Evolutionary conservation across 352 stramenopile genomes (phyloP).

Genomic region (Phytophthora syringae): DNA sequence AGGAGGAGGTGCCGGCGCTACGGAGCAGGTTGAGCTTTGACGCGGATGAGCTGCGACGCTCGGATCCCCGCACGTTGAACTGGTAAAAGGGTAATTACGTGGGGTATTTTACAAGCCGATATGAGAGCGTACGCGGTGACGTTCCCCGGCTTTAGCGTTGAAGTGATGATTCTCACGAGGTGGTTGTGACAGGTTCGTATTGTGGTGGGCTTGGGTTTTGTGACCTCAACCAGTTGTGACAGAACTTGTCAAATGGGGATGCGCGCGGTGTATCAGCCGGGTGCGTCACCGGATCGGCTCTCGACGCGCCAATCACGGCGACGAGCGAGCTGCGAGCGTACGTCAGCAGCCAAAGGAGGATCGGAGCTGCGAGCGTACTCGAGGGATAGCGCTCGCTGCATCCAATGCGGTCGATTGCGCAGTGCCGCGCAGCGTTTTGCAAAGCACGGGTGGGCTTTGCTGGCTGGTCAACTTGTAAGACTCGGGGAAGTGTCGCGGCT

Average conservation of each 20-base stretch:
- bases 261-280: conserved; percentile 7
- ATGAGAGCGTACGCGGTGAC: conserved; percentile 37
- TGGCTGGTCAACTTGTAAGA: no score
- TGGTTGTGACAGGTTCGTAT: accelerated
- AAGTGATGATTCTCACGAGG: background rate
- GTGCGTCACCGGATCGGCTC: conserved; percentile 8
- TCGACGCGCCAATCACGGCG: conserved; percentile 14
- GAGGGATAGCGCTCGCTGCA: conserved; percentile 21
- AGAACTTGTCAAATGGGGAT: conserved; percentile 16
- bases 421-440: conserved; percentile 5
- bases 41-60: background rate
- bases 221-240: conserved; percentile 4
- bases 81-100: conserved; percentile 37
- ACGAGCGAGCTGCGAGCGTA: conserved; percentile 28
- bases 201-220: background rate
- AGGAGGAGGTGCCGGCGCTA: conserved; percentile 1
- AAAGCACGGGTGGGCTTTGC: background rate
- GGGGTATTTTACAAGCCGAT: conserved; percentile 22
- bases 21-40: conserved; percentile 39
- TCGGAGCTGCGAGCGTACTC: conserved; percentile 41
- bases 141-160: conserved; percentile 19
- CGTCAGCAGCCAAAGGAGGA: conserved; percentile 7
- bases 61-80: conserved; percentile 34
- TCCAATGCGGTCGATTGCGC: conserved; percentile 32
- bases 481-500: no score